Evolutionary conservation across 305 asterid species (phyloP), one percentile per base, ranked within the genome.

Genomic region (Fraxinus baroniana): DNA sequence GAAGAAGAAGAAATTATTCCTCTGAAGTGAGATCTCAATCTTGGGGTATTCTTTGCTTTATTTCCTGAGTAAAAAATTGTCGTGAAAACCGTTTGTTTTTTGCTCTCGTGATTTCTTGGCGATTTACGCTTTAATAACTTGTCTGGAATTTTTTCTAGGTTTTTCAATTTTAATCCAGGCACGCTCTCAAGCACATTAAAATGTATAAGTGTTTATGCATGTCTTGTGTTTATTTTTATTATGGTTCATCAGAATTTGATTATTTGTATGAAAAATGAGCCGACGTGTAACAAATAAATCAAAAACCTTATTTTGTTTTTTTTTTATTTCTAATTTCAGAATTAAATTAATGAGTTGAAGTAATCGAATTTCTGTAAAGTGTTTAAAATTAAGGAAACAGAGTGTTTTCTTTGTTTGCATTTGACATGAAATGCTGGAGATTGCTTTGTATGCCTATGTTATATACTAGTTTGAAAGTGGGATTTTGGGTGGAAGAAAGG

Each of bases 301-400:
- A 68, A 26, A 28, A 7, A 4, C 37, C 74, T 24, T 5, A 3
- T 60, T 20, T 60, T 60, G 0, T 5, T 4, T 64, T 26, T 26
- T 0, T 26, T 32, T 32, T 32, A 32, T 32, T 32, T 32, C 3
- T 32, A 3, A 32, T 17, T 62, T 9, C 72, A 1, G 20, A 66
- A 26, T n/a, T 66, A 12, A 28, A 3, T 10, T 66, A 24, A 26
- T 24, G 18, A 66, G 12, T 66, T 66, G n/a, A 66, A 66, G 18
- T 66, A 9, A 74, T 49, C 10, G 41, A 41, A 5, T 26, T 71
- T 62, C 78, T 82, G 71, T 41, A 39, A 15, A 49, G 30, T 82
- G 86, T 83, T 88, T 33, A 55, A 83, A 46, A 64, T 41, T 46
- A 80, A 85, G 89, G 44, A 87, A 84, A 81, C 82, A 80, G 78